Evolutionary conservation across 2,329 filamentous ascomycete species (phyloP).

Genomic region (Cyphellophora attinorum): DNA sequence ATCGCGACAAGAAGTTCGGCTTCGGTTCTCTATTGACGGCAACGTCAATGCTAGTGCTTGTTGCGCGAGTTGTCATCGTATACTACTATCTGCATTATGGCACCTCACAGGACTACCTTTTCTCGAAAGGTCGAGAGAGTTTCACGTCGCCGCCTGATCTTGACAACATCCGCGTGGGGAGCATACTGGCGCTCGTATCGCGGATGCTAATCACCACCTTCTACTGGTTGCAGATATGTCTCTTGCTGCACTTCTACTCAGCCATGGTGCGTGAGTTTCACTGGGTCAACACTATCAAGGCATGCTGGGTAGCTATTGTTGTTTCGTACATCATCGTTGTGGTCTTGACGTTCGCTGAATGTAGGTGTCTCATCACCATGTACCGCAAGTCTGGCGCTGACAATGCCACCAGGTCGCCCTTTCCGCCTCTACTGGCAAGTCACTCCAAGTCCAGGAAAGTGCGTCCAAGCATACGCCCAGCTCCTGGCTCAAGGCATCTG

Average conservation of each 20-base stretch:
- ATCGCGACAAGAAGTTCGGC: slow-evolving; percentile 1
- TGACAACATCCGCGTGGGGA: slow-evolving; percentile 16
- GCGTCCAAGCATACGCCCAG: slow-evolving; percentile 24
- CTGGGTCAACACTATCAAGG: slow-evolving; percentile 8
- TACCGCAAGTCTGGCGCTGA: too few relatives aligned
- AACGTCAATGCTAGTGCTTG: slow-evolving; percentile 8
- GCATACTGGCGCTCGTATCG: slow-evolving; percentile 16
- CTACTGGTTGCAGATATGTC: slow-evolving; percentile 19
- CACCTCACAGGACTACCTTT: slow-evolving; percentile 13
- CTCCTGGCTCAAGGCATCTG: slow-evolving; percentile 24
- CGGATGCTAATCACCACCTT: slow-evolving; percentile 17
- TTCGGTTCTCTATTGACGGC: slow-evolving; percentile 3
- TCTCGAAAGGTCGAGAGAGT: slow-evolving; percentile 7
- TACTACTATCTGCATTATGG: slow-evolving; percentile 11
- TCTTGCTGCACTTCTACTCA: slow-evolving; percentile 19
- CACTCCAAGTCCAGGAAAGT: slow-evolving; percentile 30
- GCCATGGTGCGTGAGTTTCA: slow-evolving; percentile 8
- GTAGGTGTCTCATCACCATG: too few relatives aligned
- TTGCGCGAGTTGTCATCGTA: slow-evolving; percentile 10
- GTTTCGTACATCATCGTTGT: slow-evolving; percentile 24
- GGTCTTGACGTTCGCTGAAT: slow-evolving; percentile 27
- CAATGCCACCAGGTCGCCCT: too few relatives aligned
- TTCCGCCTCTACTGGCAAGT: slow-evolving; percentile 50
- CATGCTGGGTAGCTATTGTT: slow-evolving; percentile 21
- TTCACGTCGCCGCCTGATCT: slow-evolving; percentile 18